Evolutionary conservation across 768 basidiomycete species (phyloP).

Genomic region (Naganishia vaughanmartiniae): DNA sequence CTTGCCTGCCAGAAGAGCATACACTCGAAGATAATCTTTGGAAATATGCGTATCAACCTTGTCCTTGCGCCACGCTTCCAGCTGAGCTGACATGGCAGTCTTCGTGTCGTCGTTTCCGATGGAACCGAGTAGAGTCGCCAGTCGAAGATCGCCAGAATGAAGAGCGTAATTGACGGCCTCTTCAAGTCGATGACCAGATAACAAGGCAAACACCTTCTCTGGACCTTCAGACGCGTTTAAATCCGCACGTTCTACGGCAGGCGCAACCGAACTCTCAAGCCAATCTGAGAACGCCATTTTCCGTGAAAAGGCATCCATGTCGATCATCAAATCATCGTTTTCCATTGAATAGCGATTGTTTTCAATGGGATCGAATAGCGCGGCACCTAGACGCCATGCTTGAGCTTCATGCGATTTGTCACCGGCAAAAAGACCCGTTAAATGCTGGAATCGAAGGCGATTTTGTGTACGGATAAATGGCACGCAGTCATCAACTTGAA

Average conservation of each 20-base stretch:
- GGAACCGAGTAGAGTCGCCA: constrained; percentile 86
- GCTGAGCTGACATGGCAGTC: constrained; percentile 69
- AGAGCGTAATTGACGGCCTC: constrained; percentile 72
- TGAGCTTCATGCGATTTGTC: constrained; percentile 72
- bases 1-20: constrained; percentile 78
- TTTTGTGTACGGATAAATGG: constrained; percentile 20
- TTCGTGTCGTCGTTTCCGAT: constrained; percentile 67
- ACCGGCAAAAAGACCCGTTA: constrained; percentile 66
- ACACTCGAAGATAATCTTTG: constrained; percentile 70
- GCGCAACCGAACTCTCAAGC: constrained; percentile 71
- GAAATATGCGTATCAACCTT: constrained; percentile 68
- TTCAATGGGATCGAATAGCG: constrained; percentile 79
- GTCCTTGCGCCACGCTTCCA: constrained; percentile 79
- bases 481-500: constrained; percentile 3
- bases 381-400: constrained; percentile 81
- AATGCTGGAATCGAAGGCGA: constrained; percentile 71
- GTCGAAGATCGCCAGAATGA: constrained; percentile 72
- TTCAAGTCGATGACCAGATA: constrained; percentile 85
- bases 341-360: constrained; percentile 61
- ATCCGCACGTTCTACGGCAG: constrained; percentile 67
- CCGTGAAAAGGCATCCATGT: constrained; percentile 61
- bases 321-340: constrained; percentile 52
- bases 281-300: constrained; percentile 78
- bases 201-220: constrained; percentile 66
- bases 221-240: constrained; percentile 51